These are phyloP conservation scores for Aureobasidium sp. DNA, from an alignment of 2,329 filamentous ascomycete species.

Conservation along the genomic window DNA sequence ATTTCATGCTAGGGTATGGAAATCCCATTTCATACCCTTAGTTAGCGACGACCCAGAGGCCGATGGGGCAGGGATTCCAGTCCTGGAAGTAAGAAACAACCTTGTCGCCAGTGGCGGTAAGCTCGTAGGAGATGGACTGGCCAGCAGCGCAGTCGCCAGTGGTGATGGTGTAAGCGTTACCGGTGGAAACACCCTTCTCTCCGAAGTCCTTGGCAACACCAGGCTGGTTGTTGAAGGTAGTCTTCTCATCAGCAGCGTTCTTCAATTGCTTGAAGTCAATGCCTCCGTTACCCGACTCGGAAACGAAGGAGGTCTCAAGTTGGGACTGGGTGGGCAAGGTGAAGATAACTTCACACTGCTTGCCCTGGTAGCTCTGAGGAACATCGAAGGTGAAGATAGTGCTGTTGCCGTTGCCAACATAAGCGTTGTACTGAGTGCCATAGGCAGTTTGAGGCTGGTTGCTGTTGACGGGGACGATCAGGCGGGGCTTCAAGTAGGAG, in stretches of 20 bases:
- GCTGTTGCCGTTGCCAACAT: constrained; percentile 46
- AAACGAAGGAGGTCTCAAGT: constrained; percentile 55
- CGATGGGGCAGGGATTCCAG: constrained; percentile 17
- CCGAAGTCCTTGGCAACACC: constrained; percentile 11
- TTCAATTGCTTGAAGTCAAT: constrained; percentile 36
- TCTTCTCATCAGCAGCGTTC: constrained; percentile 38
- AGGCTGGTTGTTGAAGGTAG: constrained; percentile 32
- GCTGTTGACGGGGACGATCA: constrained; percentile 55
- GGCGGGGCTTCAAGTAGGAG: constrained; percentile 42
- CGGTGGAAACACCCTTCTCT: constrained; percentile 18
- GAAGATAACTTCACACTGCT: constrained; percentile 58
- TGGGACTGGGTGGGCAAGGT: constrained; percentile 53
- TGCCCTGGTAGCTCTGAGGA: constrained; percentile 44
- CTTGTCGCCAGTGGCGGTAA: constrained; percentile 20
- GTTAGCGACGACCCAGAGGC: constrained; percentile 15
- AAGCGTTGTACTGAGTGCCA: constrained; percentile 51
- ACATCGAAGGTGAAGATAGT: constrained; percentile 67
- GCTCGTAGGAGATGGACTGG: constrained; percentile 21
- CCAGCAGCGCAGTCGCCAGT: constrained; percentile 23
- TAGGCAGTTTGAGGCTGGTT: constrained; percentile 43
- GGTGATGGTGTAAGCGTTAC: constrained; percentile 25
- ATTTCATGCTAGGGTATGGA: not conserved
- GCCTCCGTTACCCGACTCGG: constrained; percentile 47
- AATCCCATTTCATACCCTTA: not conserved
- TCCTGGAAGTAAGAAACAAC: constrained; percentile 22